phyloP scores from a whole-genome alignment of 768 basidiomycete genomes.

The Lactarius tabidus region DNA sequence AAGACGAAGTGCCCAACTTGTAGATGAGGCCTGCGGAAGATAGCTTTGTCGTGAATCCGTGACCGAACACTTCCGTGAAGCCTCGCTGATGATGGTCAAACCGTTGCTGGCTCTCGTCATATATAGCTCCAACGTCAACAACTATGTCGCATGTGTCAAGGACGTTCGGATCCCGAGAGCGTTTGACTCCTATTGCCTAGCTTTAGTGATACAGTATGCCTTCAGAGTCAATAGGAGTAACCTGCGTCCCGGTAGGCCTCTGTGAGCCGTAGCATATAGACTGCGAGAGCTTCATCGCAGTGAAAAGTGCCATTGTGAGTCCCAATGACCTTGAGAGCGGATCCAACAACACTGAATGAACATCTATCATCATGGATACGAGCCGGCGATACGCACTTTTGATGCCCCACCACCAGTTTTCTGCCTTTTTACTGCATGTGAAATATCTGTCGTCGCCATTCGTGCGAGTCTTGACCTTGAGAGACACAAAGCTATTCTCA shows the following conservation, averaged over 20 bases:
- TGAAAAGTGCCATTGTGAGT: conserved; percentile 97
- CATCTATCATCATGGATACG: not conserved
- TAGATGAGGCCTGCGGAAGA: conserved; percentile 92
- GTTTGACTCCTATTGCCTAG: conserved; percentile 45
- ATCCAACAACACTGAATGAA: not conserved
- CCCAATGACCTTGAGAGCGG: conserved; percentile 62
- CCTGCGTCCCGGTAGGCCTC: conserved; percentile 71
- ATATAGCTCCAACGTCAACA: conserved; percentile 93
- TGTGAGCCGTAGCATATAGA: conserved; percentile 81
- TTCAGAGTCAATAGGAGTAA: conserved; percentile 31
- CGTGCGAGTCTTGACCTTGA: not conserved
- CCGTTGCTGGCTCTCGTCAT: conserved; percentile 69
- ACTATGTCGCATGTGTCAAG: conserved; percentile 87
- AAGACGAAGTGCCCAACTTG: conserved; percentile 55
- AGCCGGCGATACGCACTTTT: conserved; percentile 25
- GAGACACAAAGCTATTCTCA: not conserved
- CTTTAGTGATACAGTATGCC: not conserved
- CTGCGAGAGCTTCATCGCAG: conserved; percentile 94
- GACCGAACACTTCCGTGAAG: conserved; percentile 85
- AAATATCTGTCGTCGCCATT: conserved; percentile 28
- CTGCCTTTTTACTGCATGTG: conserved; percentile 37
- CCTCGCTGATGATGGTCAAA: conserved; percentile 98
- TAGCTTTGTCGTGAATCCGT: conserved; percentile 84
- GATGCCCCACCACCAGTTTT: conserved; percentile 43
- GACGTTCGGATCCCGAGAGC: conserved; percentile 66